Conservation (phyloP, 2,329 filamentous ascomycete species). For the Fusarium succisae region DNA sequence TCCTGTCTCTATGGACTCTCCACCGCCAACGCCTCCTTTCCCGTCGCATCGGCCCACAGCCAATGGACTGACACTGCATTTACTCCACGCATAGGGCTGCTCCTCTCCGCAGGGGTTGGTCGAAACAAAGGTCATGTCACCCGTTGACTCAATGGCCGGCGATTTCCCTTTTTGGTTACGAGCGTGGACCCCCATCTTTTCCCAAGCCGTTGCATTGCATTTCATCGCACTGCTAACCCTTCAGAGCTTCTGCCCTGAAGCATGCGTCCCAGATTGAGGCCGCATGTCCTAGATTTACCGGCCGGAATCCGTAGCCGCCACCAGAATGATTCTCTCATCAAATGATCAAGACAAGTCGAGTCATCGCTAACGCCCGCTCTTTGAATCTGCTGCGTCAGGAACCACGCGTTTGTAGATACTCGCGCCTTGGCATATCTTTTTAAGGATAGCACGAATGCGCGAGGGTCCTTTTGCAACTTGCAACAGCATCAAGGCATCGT, state of each 20-base stretch:
- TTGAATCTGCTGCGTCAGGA: constrained; percentile 16
- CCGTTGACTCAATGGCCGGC: constrained; percentile 41
- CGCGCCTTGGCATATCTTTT: constrained; percentile 20
- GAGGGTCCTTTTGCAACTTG: background rate
- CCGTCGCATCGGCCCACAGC: constrained; percentile 18
- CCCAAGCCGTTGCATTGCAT: constrained; percentile 18
- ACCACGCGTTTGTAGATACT: constrained; percentile 1
- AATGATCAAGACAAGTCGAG: constrained; percentile 19
- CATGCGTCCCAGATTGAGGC: constrained; percentile 20
- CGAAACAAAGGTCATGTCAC: constrained; percentile 28
- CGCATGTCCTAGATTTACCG: constrained; percentile 24
- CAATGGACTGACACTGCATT: constrained; percentile 32
- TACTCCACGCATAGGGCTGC: constrained; percentile 45
- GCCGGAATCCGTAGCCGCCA: constrained; percentile 9
- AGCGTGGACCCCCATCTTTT: constrained; percentile 14
- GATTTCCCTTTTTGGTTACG: constrained; percentile 33
- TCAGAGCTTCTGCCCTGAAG: constrained; percentile 17
- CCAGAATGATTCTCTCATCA: background rate
- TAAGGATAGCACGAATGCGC: background rate
- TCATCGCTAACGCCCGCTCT: constrained; percentile 24
- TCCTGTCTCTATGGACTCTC: background rate
- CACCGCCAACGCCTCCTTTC: constrained; percentile 16
- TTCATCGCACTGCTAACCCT: constrained; percentile 28
- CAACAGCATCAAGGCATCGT: constrained; percentile 19
- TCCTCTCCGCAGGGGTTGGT: constrained; percentile 30